Evolutionary conservation across 139 green algal species (phyloP).

Genomic region (Nannochloris sp.): DNA sequence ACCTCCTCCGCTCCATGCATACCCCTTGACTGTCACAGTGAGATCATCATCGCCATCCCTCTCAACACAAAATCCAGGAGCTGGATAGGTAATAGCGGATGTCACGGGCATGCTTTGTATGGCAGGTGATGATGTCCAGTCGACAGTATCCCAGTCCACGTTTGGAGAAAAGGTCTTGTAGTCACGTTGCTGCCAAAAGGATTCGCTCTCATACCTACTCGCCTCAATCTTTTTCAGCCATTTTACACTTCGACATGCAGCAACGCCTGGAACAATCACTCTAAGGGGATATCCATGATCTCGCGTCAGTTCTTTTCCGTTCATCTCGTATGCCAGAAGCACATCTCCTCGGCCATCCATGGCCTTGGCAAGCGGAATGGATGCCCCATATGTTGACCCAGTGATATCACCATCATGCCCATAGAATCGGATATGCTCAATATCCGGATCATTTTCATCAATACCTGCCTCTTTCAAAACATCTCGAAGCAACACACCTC

Average conservation of each 20-base stretch:
- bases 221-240: constrained; percentile 62
- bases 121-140: constrained; percentile 56
- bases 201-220: constrained; percentile 41
- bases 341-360: constrained; percentile 48
- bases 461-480: constrained; percentile 62
- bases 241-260: constrained; percentile 71
- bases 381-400: constrained; percentile 46
- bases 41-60: constrained; percentile 19
- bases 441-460: constrained; percentile 15
- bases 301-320: constrained; percentile 58
- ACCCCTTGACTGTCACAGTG: constrained; percentile 45
- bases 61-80: constrained; percentile 14
- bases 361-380: constrained; percentile 63
- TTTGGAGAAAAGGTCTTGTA: constrained; percentile 83
- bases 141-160: constrained; percentile 74
- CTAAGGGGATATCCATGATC: constrained; percentile 78
- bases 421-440: constrained; percentile 53
- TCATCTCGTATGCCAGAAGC: constrained; percentile 91
- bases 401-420: constrained; percentile 51
- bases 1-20: constrained; percentile 69
- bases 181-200: constrained; percentile 76
- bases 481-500: constrained; percentile 62
- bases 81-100: constrained; percentile 60
- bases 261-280: constrained; percentile 62
- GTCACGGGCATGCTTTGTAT: constrained; percentile 67